Percentiles rank a stretch among this genome's conserved stretches.
phyloP scores from a whole-genome alignment of 1,284 basidiomycete genomes.

The Moesziomyces sp. region DNA sequence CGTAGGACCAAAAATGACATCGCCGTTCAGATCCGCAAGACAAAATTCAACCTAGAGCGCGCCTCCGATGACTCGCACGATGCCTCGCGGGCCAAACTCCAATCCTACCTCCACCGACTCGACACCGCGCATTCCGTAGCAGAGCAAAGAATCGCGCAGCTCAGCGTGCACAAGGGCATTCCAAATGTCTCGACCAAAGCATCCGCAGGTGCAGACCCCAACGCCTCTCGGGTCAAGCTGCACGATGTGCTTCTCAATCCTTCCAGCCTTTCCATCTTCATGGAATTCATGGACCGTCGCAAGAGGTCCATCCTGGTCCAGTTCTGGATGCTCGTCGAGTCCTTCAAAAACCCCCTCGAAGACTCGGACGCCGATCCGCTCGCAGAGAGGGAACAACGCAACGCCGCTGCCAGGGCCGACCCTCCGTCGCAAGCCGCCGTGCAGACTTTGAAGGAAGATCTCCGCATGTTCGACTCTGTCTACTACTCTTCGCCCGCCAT shows the following conservation, averaged over 20 bases:
- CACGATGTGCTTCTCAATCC: conserved; percentile 83
- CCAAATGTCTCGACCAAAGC: conserved; percentile 28
- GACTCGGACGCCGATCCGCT: conserved; percentile 65
- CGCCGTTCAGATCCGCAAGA: conserved; percentile 52
- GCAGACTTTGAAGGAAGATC: conserved; percentile 80
- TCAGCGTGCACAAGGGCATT: conserved; percentile 71
- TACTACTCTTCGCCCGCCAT: conserved; percentile 79
- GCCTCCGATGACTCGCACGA: conserved; percentile 23
- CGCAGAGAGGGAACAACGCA: conserved; percentile 69
- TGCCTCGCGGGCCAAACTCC: conserved; percentile 32
- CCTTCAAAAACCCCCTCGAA: conserved; percentile 95
- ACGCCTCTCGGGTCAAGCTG: conserved; percentile 39
- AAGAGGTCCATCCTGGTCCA: conserved; percentile 86
- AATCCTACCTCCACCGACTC: conserved; percentile 84
- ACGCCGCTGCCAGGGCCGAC: conserved; percentile 17
- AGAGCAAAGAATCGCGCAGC: conserved; percentile 81
- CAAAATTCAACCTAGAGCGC: conserved; percentile 43
- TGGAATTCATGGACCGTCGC: conserved; percentile 96
- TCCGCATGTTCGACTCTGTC: conserved; percentile 83
- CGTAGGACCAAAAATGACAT: conserved; percentile 52
- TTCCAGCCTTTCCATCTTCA: conserved; percentile 89
- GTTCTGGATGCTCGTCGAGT: conserved; percentile 96
- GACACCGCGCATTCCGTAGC: conserved; percentile 86
- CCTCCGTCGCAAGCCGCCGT: conserved; percentile 56
- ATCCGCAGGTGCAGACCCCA: conserved; percentile 40